These are phyloP conservation scores for Penicillium cinerascens DNA, from an alignment of 495 filamentous ascomycete genomes.

Conservation along the genomic window DNA sequence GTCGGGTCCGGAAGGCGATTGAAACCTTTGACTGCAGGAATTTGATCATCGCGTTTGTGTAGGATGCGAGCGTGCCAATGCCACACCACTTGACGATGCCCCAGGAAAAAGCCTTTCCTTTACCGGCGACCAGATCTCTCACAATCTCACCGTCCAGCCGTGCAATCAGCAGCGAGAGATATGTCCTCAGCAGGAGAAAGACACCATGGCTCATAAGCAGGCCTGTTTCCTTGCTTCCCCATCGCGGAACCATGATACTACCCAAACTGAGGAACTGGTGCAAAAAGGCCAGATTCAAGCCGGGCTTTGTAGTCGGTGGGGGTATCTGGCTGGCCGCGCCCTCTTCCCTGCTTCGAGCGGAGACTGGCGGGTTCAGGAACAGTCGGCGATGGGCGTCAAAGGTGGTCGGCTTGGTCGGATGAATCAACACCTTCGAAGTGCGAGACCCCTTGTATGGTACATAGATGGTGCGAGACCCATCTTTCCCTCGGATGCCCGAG, in stretches of 20 bases:
- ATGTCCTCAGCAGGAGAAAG: constrained; percentile 76
- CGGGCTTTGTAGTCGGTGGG: constrained; percentile 82
- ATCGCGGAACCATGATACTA: constrained; percentile 95
- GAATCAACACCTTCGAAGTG: constrained; percentile 86
- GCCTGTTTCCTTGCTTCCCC: constrained; percentile 91
- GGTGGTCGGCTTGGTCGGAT: constrained; percentile 87
- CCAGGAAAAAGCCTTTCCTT: constrained; percentile 82
- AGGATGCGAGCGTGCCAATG: constrained; percentile 72
- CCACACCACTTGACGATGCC: constrained; percentile 84
- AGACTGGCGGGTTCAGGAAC: constrained; percentile 85
- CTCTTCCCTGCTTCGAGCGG: constrained; percentile 69
- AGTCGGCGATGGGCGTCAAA: constrained; percentile 94
- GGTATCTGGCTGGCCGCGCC: constrained; percentile 64
- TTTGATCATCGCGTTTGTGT: constrained; percentile 97
- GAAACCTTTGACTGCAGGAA: constrained; percentile 97
- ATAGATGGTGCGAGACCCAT: constrained; percentile 90
- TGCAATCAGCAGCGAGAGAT: constrained; percentile 89
- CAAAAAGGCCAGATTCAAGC: constrained; percentile 94
- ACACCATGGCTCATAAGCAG: constrained; percentile 74
- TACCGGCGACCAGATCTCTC: constrained; percentile 89
- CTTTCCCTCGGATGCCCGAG: constrained; percentile 86
- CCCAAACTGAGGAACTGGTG: constrained; percentile 94
- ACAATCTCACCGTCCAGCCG: constrained; percentile 95
- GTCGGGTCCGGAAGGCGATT: constrained; percentile 93
- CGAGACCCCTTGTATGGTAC: constrained; percentile 80